phyloP scores from a whole-genome alignment of 805 yeast genomes.

The Kregervanrija delftensis region DNA sequence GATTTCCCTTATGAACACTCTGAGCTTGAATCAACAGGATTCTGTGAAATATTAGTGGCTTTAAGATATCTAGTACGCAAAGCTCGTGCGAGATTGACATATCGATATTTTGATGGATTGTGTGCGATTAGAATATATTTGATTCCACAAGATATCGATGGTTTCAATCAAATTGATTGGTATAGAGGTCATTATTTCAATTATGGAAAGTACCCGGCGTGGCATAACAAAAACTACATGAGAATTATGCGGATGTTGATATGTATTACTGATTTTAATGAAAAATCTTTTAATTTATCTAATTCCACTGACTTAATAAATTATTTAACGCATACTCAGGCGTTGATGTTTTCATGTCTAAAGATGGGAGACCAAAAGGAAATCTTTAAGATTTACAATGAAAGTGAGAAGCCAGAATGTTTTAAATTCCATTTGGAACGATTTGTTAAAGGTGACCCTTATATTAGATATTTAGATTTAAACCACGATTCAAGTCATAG shows the following conservation, averaged over 20 bases:
- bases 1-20: constrained; percentile 34
- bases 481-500: background rate
- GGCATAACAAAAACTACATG: constrained; percentile 30
- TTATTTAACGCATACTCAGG: too few species aligned
- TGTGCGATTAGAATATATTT: constrained; percentile 38
- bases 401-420: background rate
- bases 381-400: too few species aligned
- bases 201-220: constrained; percentile 26
- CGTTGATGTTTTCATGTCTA: too few species aligned
- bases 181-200: constrained; percentile 29
- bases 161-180: constrained; percentile 25
- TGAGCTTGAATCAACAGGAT: constrained; percentile 3
- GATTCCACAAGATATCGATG: constrained; percentile 38
- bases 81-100: constrained; percentile 40
- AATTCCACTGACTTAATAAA: too few species aligned
- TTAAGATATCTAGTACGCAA: constrained; percentile 37
- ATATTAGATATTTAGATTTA: background rate
- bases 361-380: too few species aligned
- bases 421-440: constrained; percentile 30
- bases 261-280: constrained; percentile 36
- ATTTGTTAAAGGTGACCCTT: constrained; percentile 22
- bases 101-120: constrained; percentile 19
- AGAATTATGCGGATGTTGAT: constrained; percentile 31
- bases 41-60: constrained; percentile 25
- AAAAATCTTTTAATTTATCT: too few species aligned